Evolutionary conservation across 495 filamentous ascomycete species (phyloP).

Genomic region (Antarctomyces pellizariae): DNA sequence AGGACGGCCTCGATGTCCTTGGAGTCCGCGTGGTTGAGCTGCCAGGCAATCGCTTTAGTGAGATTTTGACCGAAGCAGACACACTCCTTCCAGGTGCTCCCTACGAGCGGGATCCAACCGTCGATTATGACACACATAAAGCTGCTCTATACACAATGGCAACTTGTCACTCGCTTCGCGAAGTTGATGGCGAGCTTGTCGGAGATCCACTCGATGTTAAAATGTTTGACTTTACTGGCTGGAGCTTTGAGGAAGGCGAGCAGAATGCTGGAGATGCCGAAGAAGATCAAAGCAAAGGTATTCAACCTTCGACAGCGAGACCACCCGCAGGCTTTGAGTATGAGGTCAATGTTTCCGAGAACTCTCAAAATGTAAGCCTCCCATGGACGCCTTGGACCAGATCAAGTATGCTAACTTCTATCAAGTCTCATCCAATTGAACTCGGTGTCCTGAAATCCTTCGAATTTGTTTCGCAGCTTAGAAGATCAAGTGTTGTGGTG

Average conservation of each 20-base stretch:
- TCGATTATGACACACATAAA: conserved; percentile 38
- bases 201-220: conserved; percentile 93
- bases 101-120: conserved; percentile 28
- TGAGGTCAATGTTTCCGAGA: conserved; percentile 23
- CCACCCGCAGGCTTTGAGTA: conserved; percentile 43
- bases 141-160: conserved; percentile 83
- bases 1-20: conserved; percentile 89
- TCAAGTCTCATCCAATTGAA: conserved; percentile 44
- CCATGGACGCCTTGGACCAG: conserved; percentile 9
- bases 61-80: conserved; percentile 22
- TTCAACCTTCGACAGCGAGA: conserved; percentile 62
- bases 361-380: background rate
- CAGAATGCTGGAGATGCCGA: conserved; percentile 29
- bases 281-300: conserved; percentile 39
- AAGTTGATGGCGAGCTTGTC: conserved; percentile 67
- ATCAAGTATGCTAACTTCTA: conserved; percentile 2
- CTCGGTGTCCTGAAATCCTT: conserved; percentile 73
- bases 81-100: conserved; percentile 28
- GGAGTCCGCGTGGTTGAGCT: conserved; percentile 54
- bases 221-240: conserved; percentile 96
- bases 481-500: conserved; percentile 81
- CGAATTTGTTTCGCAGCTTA: conserved; percentile 91
- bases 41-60: conserved; percentile 28
- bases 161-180: conserved; percentile 80
- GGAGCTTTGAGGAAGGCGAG: conserved; percentile 76